Percentiles rank a stretch among this genome's conserved stretches.
These are phyloP conservation scores for Helichrysum umbraculigerum DNA, from an alignment of 129 eudicot genomes.

Conservation along the genomic window DNA sequence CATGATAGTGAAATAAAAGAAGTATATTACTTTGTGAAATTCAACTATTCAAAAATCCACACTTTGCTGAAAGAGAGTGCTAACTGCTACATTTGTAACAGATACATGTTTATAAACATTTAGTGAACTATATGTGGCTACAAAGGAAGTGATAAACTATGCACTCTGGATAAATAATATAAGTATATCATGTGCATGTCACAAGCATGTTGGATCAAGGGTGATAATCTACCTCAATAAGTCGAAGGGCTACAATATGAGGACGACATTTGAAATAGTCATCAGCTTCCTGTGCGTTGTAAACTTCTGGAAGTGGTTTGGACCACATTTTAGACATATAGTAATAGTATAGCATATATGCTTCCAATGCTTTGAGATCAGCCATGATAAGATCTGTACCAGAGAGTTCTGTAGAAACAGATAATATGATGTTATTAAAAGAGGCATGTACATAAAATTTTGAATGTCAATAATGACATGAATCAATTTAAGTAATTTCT, in stretches of 20 bases:
- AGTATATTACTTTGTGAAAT: neutral
- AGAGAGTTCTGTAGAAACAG: constrained; percentile 65
- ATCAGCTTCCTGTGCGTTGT: constrained; percentile 64
- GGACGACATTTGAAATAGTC: constrained; percentile 88
- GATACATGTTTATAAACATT: neutral
- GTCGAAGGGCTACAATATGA: constrained; percentile 84
- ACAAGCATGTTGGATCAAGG: constrained; percentile 11
- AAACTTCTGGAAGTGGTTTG: constrained; percentile 91
- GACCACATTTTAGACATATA: constrained; percentile 74
- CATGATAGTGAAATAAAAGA: neutral
- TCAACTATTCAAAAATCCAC: constrained; percentile 2
- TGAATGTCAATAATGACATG: neutral
- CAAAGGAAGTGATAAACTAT: constrained; percentile 2
- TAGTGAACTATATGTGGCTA: constrained; percentile 10
- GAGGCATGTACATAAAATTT: neutral
- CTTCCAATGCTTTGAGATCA: constrained; percentile 87
- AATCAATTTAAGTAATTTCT: neutral
- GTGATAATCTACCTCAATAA: constrained; percentile 67
- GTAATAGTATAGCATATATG: constrained; percentile 67
- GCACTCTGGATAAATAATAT: neutral
- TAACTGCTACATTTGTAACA: constrained; percentile 14
- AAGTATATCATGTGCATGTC: constrained; percentile 13
- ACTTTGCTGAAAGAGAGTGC: constrained; percentile 14
- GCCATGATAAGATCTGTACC: constrained; percentile 79
- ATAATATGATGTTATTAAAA: constrained; percentile 21